A percentile compares a stretch with the other conserved stretches of the same genome.
phyloP scores from a whole-genome alignment of 495 filamentous ascomycete genomes.

The Trichocladium uniseriatum region DNA sequence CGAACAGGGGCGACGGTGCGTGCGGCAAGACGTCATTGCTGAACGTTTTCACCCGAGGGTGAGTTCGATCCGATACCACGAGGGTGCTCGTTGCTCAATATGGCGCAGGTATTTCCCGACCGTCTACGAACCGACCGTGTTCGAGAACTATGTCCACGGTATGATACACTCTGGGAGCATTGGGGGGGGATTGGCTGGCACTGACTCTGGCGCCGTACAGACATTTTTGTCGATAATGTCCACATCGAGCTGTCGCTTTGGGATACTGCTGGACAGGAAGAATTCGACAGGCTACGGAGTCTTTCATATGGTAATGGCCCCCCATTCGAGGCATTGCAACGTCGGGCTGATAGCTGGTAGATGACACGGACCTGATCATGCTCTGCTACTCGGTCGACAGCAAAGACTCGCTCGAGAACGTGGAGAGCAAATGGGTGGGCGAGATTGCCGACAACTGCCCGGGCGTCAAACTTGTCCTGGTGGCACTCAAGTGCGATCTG shows the following conservation, averaged over 20 bases:
- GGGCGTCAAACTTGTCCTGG: slow-evolving; percentile 87
- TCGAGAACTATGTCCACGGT: slow-evolving; percentile 99
- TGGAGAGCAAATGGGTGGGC: slow-evolving; percentile 94
- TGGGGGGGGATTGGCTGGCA: background rate
- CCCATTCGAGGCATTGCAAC: background rate
- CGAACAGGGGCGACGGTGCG: slow-evolving; percentile 82
- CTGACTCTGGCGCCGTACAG: slow-evolving; percentile 34
- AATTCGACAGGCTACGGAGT: slow-evolving; percentile 93
- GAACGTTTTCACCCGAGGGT: slow-evolving; percentile 99
- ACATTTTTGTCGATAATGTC: slow-evolving; percentile 93
- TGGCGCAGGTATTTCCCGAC: slow-evolving; percentile 80
- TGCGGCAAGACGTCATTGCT: slow-evolving; percentile 95
- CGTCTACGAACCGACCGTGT: slow-evolving; percentile 97
- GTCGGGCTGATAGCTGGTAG: slow-evolving; percentile 15
- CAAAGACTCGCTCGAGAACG: slow-evolving; percentile 93
- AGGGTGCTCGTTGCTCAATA: background rate
- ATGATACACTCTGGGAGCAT: slow-evolving; percentile 10
- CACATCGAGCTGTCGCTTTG: slow-evolving; percentile 96
- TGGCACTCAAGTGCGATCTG: slow-evolving; percentile 93
- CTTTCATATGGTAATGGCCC: slow-evolving; percentile 66
- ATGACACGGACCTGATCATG: slow-evolving; percentile 96
- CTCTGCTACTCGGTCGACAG: slow-evolving; percentile 97
- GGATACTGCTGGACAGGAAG: slow-evolving; percentile 98
- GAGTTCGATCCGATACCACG: slow-evolving; percentile 21
- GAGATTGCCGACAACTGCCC: slow-evolving; percentile 98